phyloP scores from a whole-genome alignment of 208 protist genomes.

The Kentomonas sorsogonicus region DNA sequence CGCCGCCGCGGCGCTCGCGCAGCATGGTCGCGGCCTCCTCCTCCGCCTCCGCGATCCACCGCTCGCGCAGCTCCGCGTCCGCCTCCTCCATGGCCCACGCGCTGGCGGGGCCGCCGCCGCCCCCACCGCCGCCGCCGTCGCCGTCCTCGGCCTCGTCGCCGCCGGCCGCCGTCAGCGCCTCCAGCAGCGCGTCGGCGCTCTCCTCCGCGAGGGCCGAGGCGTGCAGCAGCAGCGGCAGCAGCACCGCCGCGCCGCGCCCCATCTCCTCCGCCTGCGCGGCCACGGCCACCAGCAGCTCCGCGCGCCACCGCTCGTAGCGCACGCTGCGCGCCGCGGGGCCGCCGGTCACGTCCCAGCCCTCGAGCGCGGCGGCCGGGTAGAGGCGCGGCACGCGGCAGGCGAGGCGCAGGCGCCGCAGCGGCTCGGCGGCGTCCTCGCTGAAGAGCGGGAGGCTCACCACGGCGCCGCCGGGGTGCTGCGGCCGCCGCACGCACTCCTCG shows the following conservation, averaged over 20 bases:
- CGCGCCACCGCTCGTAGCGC: slow-evolving; percentile 51
- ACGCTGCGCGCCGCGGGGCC: slow-evolving; percentile 42
- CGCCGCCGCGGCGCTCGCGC: not conserved
- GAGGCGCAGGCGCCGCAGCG: slow-evolving; percentile 33
- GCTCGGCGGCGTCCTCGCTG: slow-evolving; percentile 20
- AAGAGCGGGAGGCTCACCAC: slow-evolving; percentile 47
- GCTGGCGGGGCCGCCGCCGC: slow-evolving; percentile 3
- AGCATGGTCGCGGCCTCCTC: not conserved
- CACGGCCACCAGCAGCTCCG: slow-evolving; percentile 25
- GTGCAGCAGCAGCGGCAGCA: slow-evolving; percentile 63
- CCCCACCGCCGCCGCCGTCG: slow-evolving; percentile 6
- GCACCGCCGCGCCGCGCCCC: slow-evolving; percentile 37
- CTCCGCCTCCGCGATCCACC: slow-evolving; percentile 21
- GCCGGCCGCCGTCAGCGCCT: slow-evolving; percentile 20
- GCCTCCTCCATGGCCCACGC: slow-evolving; percentile 43
- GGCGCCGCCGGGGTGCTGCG: slow-evolving; percentile 15
- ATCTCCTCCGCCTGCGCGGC: slow-evolving; percentile 42
- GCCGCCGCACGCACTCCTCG: slow-evolving; percentile 30
- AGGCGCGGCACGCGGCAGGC: slow-evolving; percentile 35
- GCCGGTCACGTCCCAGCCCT: slow-evolving; percentile 34
- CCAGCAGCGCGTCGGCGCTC: slow-evolving; percentile 24
- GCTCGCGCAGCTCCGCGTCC: slow-evolving; percentile 26
- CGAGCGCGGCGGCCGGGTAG: slow-evolving; percentile 51
- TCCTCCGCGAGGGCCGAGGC: slow-evolving; percentile 30
- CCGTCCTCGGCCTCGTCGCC: slow-evolving; percentile 5